phyloP scores from a whole-genome alignment of 495 filamentous ascomycete genomes.

The Neurospora pannonica region DNA sequence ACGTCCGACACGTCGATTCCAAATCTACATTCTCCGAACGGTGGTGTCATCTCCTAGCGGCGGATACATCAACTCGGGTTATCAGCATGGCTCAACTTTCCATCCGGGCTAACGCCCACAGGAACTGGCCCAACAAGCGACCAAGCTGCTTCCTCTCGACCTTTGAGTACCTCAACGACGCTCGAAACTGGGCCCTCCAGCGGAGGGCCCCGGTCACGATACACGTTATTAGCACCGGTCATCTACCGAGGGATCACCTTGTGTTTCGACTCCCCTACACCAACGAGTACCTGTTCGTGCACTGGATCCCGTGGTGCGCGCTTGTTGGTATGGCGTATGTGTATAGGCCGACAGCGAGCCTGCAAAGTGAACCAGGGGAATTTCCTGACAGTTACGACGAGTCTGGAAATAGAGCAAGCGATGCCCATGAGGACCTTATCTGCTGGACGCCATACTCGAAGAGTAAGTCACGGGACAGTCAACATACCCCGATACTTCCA shows the following conservation, averaged over 20 bases:
- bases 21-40: not conserved
- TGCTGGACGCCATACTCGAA: not conserved
- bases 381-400: too few relatives aligned
- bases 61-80: not conserved
- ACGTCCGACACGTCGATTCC: not conserved
- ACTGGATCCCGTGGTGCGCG: not conserved
- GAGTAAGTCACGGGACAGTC: not conserved
- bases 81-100: not conserved
- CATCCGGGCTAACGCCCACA: not conserved
- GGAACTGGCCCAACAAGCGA: not conserved
- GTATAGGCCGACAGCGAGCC: too few relatives aligned
- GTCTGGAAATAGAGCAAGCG: too few relatives aligned
- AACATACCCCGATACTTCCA: not conserved
- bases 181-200: not conserved
- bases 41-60: not conserved
- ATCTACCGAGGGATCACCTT: not conserved
- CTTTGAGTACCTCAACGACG: not conserved
- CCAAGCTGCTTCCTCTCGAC: not conserved
- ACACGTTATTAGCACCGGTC: not conserved
- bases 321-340: not conserved
- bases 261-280: not conserved
- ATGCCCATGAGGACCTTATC: too few relatives aligned
- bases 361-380: too few relatives aligned
- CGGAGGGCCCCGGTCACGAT: not conserved
- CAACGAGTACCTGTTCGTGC: not conserved